Base-by-base conservation (phyloP, 441 rosid species). In the Aquilaria agallochum region DNA sequence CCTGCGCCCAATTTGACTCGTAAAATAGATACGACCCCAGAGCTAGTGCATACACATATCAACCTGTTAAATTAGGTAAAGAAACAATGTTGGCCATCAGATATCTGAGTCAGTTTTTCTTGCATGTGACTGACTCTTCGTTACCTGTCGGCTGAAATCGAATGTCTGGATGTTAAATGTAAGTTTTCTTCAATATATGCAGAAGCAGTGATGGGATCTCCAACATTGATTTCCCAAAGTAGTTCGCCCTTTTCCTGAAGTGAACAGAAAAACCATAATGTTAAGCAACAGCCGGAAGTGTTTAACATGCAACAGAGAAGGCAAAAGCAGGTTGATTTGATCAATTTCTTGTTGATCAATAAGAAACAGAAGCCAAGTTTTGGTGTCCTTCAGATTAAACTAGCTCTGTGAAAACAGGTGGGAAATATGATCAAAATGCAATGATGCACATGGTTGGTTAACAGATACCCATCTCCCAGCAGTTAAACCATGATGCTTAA, bases 181-280 rank as follows among this genome's bases (percentile, higher is more conserved):
- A 92, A 75, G 75, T 85, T 83, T 73, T 95, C 97, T 62, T 95
- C 98, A 4, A 95, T 76, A 78, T 83, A 92, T 32, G 97, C 89
- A 68, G 99, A 89, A 55, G 97, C 84, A 27, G 93, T 88, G 59
- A 92, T 79, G 49, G 99, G 87, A 67, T 73, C 76, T 72, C 89
- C 96, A 13, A 85, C 76, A 63, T 75, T 56, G 60, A 82, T 74
- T 68, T 86, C 93, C 99, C 99, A 95, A 31, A 78, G 68, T 33
- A 76, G 67, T 56, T 75, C 69, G 20, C 96, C 98, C 0, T 67
- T 83, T 72, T 74, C 93, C 98, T 92, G 84, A 72, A 64, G 66
- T n/a, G 61, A 47, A 71, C 68, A 65, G 54, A 48, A 60, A 9
- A 36, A 36, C 42, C 27, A 36, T 4, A 36, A 3, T 36, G 42